phyloP scores from a whole-genome alignment of 1,284 basidiomycete genomes.

The Hemileia vastatrix region DNA sequence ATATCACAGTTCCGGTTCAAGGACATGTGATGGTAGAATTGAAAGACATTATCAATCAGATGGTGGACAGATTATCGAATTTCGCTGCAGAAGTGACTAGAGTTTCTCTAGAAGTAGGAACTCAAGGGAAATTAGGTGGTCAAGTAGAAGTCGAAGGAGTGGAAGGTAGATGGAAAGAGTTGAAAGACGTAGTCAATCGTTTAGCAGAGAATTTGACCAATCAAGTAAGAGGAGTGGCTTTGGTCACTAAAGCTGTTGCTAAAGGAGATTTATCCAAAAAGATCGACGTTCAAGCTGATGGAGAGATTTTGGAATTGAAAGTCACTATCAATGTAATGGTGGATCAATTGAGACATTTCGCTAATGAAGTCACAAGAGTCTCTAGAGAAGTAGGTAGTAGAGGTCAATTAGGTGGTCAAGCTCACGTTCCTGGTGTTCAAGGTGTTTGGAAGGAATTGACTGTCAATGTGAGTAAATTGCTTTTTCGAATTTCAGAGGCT shows the following conservation, averaged over 20 bases:
- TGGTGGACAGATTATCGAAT: slow-evolving; percentile 53
- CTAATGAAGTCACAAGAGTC: slow-evolving; percentile 91
- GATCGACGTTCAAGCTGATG: slow-evolving; percentile 90
- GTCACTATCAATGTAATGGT: slow-evolving; percentile 86
- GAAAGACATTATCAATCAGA: slow-evolving; percentile 95
- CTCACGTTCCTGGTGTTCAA: slow-evolving; percentile 43
- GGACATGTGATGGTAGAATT: slow-evolving; percentile 95
- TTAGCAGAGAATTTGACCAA: slow-evolving; percentile 81
- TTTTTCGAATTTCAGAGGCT: background rate
- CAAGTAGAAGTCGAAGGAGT: slow-evolving; percentile 45
- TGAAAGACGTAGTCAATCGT: slow-evolving; percentile 45
- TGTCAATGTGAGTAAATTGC: slow-evolving; percentile 29
- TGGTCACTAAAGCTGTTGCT: slow-evolving; percentile 96
- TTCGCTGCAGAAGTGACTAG: slow-evolving; percentile 92
- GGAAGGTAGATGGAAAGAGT: slow-evolving; percentile 45
- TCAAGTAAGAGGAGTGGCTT: slow-evolving; percentile 88
- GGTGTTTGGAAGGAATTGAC: slow-evolving; percentile 46
- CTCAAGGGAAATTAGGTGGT: slow-evolving; percentile 42
- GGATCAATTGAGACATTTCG: slow-evolving; percentile 73
- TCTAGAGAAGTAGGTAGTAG: slow-evolving; percentile 50
- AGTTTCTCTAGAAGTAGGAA: slow-evolving; percentile 66
- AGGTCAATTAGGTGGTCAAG: slow-evolving; percentile 40
- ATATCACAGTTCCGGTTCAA: slow-evolving; percentile 91
- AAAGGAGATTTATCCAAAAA: slow-evolving; percentile 88
- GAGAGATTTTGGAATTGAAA: slow-evolving; percentile 94